These are phyloP conservation scores for Telfairia occidentalis DNA, from an alignment of 331 rosid genomes.

Conservation along the genomic window DNA sequence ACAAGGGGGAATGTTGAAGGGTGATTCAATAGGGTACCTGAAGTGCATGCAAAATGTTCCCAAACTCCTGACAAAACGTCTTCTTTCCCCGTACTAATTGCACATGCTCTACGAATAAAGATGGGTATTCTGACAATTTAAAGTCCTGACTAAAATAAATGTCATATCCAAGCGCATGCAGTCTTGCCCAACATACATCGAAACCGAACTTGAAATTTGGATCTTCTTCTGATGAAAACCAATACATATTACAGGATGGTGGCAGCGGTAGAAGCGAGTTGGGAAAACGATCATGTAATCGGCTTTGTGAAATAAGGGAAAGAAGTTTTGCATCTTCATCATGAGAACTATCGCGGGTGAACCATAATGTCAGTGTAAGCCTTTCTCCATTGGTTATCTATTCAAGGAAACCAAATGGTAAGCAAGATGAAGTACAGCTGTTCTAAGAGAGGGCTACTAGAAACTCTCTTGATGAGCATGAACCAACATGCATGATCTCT, in stretches of 20 bases:
- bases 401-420: slow-evolving; percentile 15
- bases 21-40: slow-evolving; percentile 40
- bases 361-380: slow-evolving; percentile 80
- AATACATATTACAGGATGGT: slow-evolving; percentile 83
- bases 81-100: slow-evolving; percentile 42
- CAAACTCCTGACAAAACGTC: slow-evolving; percentile 46
- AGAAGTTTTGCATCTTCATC: slow-evolving; percentile 79
- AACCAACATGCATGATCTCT: not conserved
- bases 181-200: slow-evolving; percentile 78
- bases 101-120: slow-evolving; percentile 33
- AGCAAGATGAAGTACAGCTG: not conserved
- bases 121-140: slow-evolving; percentile 33
- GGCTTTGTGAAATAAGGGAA: slow-evolving; percentile 49
- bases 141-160: slow-evolving; percentile 31
- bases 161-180: slow-evolving; percentile 58
- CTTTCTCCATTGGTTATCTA: slow-evolving; percentile 88
- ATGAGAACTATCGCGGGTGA: slow-evolving; percentile 68
- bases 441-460: not conserved
- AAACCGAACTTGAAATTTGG: slow-evolving; percentile 40
- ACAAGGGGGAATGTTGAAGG: not conserved
- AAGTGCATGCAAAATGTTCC: slow-evolving; percentile 74
- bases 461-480: not conserved
- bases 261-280: slow-evolving; percentile 49
- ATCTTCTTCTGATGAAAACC: slow-evolving; percentile 54
- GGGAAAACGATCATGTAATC: slow-evolving; percentile 24